Base-by-base conservation (phyloP, 305 asterid species). In the Rubia balearica region DNA sequence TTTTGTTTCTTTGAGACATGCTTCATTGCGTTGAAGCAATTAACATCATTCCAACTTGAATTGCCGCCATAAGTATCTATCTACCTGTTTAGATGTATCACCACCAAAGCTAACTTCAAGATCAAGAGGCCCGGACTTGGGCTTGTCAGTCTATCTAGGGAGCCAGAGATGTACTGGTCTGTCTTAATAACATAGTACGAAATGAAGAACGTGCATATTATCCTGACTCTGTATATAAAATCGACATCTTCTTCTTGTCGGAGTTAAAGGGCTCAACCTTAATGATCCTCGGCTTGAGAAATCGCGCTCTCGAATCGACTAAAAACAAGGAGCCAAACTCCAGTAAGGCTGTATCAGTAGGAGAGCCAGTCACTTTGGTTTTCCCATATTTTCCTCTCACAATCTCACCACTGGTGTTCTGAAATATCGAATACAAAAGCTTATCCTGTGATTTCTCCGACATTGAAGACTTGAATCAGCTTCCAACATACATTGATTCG, bases 201-300 rank as follows among this genome's bases (percentile, higher is more conserved):
- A 27, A 27, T 27, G 30, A 27, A 27, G 30, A 27, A 27, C 1
- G 30, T 27, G 30, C 2, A 27, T 27, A 27, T 27, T 27, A 27
- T 27, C 30, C 30, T 27, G 30, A 0, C 30, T 2, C 30, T 27
- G 30, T 27, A 27, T 27, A 27, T 27, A 1, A 27, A 27, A 27
- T 2, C 30, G 96, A 84, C 96, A 88, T 92, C 81, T 80, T 90
- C 78, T 92, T 90, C 87, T 86, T 90, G 64, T 72, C 83, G 4
- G 98, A 90, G 74, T 90, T 90, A 61, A 92, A 90, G 13, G 96
- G 98, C 71, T 92, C 96, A 1, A 90, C 79, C 61, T 90, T 85
- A 19, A 92, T 67, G 9, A 81, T 81, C 56, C 81, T 86, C 5
- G 69, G 70, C 59, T 77, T 87, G n/a, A 57, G 75, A 46, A 72